Conservation (phyloP, 148 eudicot genomes). For the Oxyria digyna region DNA sequence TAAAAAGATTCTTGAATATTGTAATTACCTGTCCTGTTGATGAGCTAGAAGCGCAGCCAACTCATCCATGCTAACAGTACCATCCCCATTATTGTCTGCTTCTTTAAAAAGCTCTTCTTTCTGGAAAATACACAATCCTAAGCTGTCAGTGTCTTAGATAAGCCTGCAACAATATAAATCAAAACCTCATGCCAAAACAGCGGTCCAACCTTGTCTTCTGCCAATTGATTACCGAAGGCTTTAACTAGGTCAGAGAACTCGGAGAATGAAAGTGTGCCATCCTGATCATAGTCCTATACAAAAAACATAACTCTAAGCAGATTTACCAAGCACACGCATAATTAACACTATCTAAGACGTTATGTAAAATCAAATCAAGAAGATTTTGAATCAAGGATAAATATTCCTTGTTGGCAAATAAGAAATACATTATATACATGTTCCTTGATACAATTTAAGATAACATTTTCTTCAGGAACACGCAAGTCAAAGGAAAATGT, state of each 20-base stretch:
- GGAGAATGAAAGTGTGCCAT: conserved; percentile 60
- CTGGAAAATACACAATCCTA: conserved; percentile 20
- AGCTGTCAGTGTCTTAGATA: background rate
- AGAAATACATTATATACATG: background rate
- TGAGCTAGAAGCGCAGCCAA: conserved; percentile 69
- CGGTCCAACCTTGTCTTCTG: conserved; percentile 54
- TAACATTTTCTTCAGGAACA: background rate
- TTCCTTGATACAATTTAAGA: background rate
- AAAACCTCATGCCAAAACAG: background rate
- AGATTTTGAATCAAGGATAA: background rate
- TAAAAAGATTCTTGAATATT: background rate
- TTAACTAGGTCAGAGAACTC: conserved; percentile 70
- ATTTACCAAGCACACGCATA: background rate
- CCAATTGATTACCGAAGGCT: conserved; percentile 86
- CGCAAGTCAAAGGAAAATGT: background rate
- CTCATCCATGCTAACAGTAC: conserved; percentile 83
- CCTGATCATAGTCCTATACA: conserved; percentile 69
- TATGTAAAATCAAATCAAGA: background rate
- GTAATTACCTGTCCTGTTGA: conserved; percentile 65
- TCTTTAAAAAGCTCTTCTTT: conserved; percentile 84
- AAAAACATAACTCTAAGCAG: conserved; percentile 4
- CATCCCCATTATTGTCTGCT: conserved; percentile 78
- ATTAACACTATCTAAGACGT: background rate
- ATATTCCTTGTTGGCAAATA: background rate
- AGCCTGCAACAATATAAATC: background rate